These are phyloP conservation scores for Acorus gramineus DNA, from an alignment of 106 monocot species.

Conservation along the genomic window DNA sequence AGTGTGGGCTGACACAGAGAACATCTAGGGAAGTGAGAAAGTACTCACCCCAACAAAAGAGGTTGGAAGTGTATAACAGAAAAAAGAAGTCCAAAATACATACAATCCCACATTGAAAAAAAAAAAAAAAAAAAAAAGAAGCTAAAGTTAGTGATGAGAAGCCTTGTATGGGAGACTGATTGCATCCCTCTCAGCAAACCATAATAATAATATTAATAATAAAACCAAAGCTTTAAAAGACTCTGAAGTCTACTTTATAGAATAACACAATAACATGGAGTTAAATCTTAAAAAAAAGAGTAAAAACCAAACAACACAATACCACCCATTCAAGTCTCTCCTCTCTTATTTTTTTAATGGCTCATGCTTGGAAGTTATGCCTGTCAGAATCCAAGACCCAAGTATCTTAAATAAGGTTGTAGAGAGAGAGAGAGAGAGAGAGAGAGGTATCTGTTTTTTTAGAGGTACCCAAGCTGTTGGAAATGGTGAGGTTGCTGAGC, in stretches of 20 bases:
- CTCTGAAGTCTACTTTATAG: neutral
- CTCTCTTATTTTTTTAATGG: constrained; percentile 6
- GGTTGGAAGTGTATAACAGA: constrained; percentile 3
- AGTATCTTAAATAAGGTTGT: constrained; percentile 5
- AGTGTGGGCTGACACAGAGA: constrained; percentile 5
- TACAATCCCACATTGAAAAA: too few relatives aligned
- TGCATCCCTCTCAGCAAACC: neutral
- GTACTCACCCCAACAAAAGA: constrained; percentile 12
- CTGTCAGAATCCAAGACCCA: constrained; percentile 15
- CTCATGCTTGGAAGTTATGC: constrained; percentile 21
- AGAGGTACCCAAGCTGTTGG: neutral
- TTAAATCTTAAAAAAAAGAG: constrained; percentile 1
- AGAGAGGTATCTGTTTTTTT: constrained; percentile 2
- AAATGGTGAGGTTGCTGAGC: neutral
- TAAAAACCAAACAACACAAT: too few relatives aligned
- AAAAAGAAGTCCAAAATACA: too few relatives aligned
- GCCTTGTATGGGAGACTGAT: neutral
- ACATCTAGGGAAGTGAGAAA: constrained; percentile 33
- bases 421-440: constrained; percentile 1
- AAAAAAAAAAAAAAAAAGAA: constrained; percentile 11
- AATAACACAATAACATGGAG: constrained; percentile 7
- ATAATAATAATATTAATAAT: neutral
- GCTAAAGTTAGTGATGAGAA: constrained; percentile 23
- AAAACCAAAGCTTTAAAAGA: constrained; percentile 12
- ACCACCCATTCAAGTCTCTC: neutral